phyloP scores from a whole-genome alignment of 2,329 filamentous ascomycete genomes.

The Sclerotinia subarctica region DNA sequence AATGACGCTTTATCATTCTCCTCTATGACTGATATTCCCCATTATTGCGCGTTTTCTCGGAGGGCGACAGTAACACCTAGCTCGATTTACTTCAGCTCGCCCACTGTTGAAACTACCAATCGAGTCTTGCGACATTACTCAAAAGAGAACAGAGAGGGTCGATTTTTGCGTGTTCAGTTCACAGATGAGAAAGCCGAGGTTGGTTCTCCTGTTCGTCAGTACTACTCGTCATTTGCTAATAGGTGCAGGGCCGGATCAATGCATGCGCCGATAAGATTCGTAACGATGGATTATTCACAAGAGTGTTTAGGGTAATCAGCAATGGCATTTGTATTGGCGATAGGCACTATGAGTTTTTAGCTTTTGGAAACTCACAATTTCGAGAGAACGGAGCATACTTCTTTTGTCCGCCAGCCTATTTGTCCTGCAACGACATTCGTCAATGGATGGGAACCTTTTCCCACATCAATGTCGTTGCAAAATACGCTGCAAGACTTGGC shows the following conservation, averaged over 20 bases:
- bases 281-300: slow-evolving; percentile 69
- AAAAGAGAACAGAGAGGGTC: slow-evolving; percentile 58
- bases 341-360: slow-evolving; percentile 82
- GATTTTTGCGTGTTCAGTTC: slow-evolving; percentile 87
- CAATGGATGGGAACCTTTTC: slow-evolving; percentile 82
- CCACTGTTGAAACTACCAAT: slow-evolving; percentile 82
- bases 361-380: slow-evolving; percentile 93
- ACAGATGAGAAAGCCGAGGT: slow-evolving; percentile 65
- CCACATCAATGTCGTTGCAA: slow-evolving; percentile 80
- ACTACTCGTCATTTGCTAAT: slow-evolving; percentile 20
- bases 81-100: slow-evolving; percentile 73
- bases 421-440: slow-evolving; percentile 74
- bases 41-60: slow-evolving; percentile 71
- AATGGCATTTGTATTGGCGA: slow-evolving; percentile 82
- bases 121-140: slow-evolving; percentile 74
- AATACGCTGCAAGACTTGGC: slow-evolving; percentile 82
- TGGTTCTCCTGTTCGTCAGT: slow-evolving; percentile 7
- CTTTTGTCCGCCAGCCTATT: slow-evolving; percentile 67
- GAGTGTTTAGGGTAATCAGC: slow-evolving; percentile 66
- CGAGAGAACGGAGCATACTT: slow-evolving; percentile 91
- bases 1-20: slow-evolving; percentile 48
- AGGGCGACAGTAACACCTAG: slow-evolving; percentile 82
- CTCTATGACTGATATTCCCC: slow-evolving; percentile 54
- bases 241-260: slow-evolving; percentile 56
- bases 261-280: slow-evolving; percentile 48